phyloP scores from a whole-genome alignment of 2,329 filamentous ascomycete species.

The Paracorniculantispora psalliotae region DNA sequence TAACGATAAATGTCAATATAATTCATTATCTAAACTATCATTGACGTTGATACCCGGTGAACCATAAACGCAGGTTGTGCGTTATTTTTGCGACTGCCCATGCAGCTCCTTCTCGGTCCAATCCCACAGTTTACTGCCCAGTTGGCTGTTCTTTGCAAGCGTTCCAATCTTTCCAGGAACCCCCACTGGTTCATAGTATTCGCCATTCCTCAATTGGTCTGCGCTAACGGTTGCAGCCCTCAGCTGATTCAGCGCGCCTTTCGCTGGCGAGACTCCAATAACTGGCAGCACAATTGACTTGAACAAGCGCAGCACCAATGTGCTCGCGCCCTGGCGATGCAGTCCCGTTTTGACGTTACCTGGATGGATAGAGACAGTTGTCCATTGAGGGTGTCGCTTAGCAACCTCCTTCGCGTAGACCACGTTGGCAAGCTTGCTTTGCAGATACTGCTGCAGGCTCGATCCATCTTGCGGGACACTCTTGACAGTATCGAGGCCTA shows the following conservation, averaged over 20 bases:
- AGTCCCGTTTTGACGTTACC: slow-evolving; percentile 26
- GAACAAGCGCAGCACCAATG: slow-evolving; percentile 2
- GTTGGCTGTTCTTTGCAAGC: slow-evolving; percentile 19
- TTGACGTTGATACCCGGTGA: no score
- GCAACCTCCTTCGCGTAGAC: slow-evolving; percentile 26
- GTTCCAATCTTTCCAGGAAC: slow-evolving; percentile 21
- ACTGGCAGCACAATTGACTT: slow-evolving; percentile 12
- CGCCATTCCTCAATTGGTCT: slow-evolving; percentile 27
- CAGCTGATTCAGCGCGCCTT: slow-evolving; percentile 37
- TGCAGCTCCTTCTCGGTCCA: slow-evolving; percentile 31
- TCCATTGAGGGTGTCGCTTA: slow-evolving; percentile 21
- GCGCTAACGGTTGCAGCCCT: slow-evolving; percentile 36
- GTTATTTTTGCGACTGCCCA: no score
- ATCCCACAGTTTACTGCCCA: slow-evolving; percentile 25
- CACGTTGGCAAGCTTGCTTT: slow-evolving; percentile 29
- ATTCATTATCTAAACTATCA: no score
- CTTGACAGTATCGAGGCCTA: slow-evolving; percentile 27
- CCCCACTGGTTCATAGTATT: slow-evolving; percentile 31
- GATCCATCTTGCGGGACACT: slow-evolving; percentile 18
- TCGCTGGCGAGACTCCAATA: slow-evolving; percentile 20
- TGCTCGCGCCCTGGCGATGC: slow-evolving; percentile 7
- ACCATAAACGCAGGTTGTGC: no score
- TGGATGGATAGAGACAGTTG: slow-evolving; percentile 23
- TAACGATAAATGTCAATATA: no score
- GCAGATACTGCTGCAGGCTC: slow-evolving; percentile 23